phyloP scores from a whole-genome alignment of 75 land plant genomes.

The Selaginella moellendorffii region DNA sequence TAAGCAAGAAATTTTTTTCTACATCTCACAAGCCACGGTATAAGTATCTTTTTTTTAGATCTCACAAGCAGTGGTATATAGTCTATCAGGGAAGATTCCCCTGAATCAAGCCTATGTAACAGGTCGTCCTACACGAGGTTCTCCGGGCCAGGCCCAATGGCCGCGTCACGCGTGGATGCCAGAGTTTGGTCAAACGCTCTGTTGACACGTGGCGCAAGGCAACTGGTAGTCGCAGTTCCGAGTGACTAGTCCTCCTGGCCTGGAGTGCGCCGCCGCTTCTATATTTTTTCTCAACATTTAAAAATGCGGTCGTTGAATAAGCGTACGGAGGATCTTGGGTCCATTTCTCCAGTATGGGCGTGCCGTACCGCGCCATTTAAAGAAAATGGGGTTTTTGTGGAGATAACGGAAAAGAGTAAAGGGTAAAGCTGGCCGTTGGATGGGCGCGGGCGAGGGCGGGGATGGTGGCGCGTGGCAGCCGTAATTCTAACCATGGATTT shows the following conservation, averaged over 20 bases:
- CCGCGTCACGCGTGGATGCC: not conserved
- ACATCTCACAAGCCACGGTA: too few relatives aligned
- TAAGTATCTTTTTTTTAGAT: too few relatives aligned
- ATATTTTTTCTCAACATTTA: not conserved
- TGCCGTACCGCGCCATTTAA: not conserved
- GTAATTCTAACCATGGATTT: not conserved
- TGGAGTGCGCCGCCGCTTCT: not conserved
- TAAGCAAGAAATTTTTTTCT: too few relatives aligned
- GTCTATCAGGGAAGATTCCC: not conserved
- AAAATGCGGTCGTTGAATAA: not conserved
- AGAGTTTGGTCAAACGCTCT: not conserved
- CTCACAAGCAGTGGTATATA: not conserved
- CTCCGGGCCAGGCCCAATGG: not conserved
- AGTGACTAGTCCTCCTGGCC: too few relatives aligned
- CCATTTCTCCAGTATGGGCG: too few relatives aligned
- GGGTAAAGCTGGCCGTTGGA: not conserved
- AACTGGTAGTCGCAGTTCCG: not conserved
- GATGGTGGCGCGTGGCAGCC: too few relatives aligned
- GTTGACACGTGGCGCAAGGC: not conserved
- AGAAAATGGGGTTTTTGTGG: not conserved
- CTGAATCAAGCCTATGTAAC: not conserved
- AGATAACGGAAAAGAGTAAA: not conserved
- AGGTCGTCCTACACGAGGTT: too few relatives aligned
- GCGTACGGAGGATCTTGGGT: conserved; percentile 1
- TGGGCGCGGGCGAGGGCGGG: not conserved